Evolutionary conservation across 805 yeast species (phyloP), one percentile per base, ranked within the genome.

Genomic region (Kodamaea kakaduensis): DNA sequence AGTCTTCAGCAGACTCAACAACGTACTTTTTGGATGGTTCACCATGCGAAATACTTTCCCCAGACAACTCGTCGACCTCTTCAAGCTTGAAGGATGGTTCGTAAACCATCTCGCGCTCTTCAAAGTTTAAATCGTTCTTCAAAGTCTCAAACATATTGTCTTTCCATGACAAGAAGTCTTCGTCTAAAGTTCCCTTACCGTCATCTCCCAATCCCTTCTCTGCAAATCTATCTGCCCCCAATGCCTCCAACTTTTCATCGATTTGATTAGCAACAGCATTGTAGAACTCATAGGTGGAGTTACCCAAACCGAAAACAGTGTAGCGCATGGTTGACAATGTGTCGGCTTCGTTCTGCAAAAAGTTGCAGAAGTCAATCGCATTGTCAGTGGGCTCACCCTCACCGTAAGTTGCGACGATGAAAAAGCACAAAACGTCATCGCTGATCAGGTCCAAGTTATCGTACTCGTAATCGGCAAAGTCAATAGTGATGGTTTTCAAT

Each of bases 311-410:
- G 54, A 90, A 93, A 34, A 87, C 71, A 41, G 88, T 75, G 61
- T 64, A 88, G 47, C 73, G 77, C 43, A 88, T 52, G 41, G 73
- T 75, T 6, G 71, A 53, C 48, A 89, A 67, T 35, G 61, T 60
- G 41, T 72, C 76, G 26, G 65, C 73, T 33, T 72, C 76, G 36
- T 69, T 60, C 21, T 78, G 75, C 51, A 89, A 72, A 53, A 66
- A 78, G 39, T 81, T 83, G 54, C 77, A 79, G 56, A 93, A 86
- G 24, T 77, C 78, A 26, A 75, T 74, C n/a, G 97, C 93, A 50
- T 86, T 85, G 58, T 90, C 98, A 9, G 98, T 90, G 48, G 95
- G 95, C 58, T 90, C 98, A 55, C 98, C 98, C 64, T 90, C 98
- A 49, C 98, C 98, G 51, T 93, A 93, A 8, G 96, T 87, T 20